Percentiles rank a stretch among this genome's conserved stretches.
phyloP scores from a whole-genome alignment of 306 rosid species.

The Potentilla sterilis region DNA sequence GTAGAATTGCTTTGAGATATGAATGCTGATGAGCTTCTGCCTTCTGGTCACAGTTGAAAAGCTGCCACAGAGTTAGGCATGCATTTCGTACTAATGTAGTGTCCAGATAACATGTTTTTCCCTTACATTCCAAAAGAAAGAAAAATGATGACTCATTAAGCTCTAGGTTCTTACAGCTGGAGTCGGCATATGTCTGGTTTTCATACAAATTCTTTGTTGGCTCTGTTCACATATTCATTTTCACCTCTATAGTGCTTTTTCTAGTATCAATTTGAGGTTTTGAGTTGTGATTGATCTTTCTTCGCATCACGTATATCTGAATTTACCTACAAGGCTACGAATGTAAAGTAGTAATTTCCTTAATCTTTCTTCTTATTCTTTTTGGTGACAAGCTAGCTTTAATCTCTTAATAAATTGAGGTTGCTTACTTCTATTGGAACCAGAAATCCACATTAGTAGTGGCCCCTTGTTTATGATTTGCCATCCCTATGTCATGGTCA shows the following conservation, averaged over 20 bases:
- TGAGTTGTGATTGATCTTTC: background rate
- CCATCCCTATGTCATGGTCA: background rate
- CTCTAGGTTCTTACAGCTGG: background rate
- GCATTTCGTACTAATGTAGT: background rate
- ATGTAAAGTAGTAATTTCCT: background rate
- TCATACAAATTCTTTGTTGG: background rate
- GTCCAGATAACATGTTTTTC: background rate
- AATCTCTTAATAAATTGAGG: background rate
- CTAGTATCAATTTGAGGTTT: background rate
- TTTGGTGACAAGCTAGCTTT: background rate
- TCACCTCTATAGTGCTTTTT: background rate
- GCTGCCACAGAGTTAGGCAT: background rate
- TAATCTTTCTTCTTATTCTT: background rate
- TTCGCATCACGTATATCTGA: background rate
- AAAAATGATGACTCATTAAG: background rate
- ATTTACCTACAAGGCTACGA: background rate
- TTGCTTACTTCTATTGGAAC: background rate
- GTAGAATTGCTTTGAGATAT: background rate
- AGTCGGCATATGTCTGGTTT: background rate
- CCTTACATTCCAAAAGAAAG: background rate
- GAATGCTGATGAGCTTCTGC: background rate
- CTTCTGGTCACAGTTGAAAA: background rate
- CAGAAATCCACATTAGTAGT: background rate
- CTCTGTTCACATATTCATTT: background rate
- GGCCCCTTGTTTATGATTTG: background rate